phyloP scores from a whole-genome alignment of 805 yeast species.

The Lachancea meyersii region DNA sequence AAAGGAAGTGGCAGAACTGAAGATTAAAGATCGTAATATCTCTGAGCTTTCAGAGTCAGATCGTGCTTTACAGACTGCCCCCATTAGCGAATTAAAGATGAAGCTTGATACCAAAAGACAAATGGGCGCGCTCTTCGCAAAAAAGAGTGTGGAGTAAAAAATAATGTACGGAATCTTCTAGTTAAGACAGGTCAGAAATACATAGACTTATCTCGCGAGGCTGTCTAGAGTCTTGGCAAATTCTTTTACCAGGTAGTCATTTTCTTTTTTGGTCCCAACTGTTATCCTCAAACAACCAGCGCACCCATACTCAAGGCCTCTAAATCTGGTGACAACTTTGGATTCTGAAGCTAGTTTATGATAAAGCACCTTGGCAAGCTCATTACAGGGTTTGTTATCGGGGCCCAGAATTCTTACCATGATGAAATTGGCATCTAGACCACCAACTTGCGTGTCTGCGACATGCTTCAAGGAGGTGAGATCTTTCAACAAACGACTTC shows the following conservation, averaged over 20 bases:
- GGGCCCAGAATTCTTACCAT: slow-evolving; percentile 70
- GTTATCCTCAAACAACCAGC: slow-evolving; percentile 82
- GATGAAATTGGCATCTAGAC: slow-evolving; percentile 79
- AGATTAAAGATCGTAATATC: slow-evolving; percentile 2
- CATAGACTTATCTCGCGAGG: slow-evolving; percentile 6
- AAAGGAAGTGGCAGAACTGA: slow-evolving; percentile 18
- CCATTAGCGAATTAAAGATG: slow-evolving; percentile 23
- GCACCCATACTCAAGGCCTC: slow-evolving; percentile 90
- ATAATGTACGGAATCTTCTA: background rate
- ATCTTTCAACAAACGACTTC: slow-evolving; percentile 46
- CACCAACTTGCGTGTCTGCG: slow-evolving; percentile 68
- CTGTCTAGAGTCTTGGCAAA: slow-evolving; percentile 35
- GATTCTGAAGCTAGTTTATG: slow-evolving; percentile 61
- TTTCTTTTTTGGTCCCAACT: slow-evolving; percentile 78
- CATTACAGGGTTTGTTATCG: slow-evolving; percentile 52
- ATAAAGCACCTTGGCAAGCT: slow-evolving; percentile 63
- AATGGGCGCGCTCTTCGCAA: slow-evolving; percentile 23
- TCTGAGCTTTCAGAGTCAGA: background rate
- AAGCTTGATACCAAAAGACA: slow-evolving; percentile 22
- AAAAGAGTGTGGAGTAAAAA: background rate
- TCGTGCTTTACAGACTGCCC: slow-evolving; percentile 3
- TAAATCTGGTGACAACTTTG: slow-evolving; percentile 79
- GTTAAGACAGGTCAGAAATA: background rate
- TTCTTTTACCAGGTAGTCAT: slow-evolving; percentile 47
- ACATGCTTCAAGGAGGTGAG: slow-evolving; percentile 55